Evolutionary conservation across 768 basidiomycete genomes (phyloP).

Genomic region (Rhodotorula sphaerocarpa): DNA sequence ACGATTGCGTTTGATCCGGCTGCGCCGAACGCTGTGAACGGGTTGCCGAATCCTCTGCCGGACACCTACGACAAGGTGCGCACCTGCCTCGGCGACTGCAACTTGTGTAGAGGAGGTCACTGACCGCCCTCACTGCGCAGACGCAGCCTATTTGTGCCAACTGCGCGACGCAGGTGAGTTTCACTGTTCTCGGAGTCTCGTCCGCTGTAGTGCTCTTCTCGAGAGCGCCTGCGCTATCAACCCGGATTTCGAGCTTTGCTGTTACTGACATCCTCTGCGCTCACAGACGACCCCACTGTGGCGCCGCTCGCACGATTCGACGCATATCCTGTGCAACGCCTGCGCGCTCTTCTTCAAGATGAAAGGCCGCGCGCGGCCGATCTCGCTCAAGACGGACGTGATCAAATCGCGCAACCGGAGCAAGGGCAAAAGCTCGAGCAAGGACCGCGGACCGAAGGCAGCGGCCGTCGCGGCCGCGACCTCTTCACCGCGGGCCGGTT

Average conservation of each 20-base stretch:
- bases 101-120: too few relatives aligned
- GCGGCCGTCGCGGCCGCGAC: constrained; percentile 7
- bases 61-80: constrained; percentile 29
- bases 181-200: too few relatives aligned
- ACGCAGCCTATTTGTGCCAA: constrained; percentile 37
- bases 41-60: constrained; percentile 22
- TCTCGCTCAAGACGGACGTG: constrained; percentile 40
- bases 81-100: neutral
- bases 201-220: too few relatives aligned
- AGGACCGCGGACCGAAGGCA: constrained; percentile 26
- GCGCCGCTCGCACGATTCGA: constrained; percentile 37
- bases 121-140: constrained; percentile 9
- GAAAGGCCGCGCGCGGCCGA: constrained; percentile 39
- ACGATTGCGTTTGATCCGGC: constrained; percentile 18
- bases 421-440: constrained; percentile 36
- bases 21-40: constrained; percentile 25
- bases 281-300: constrained; percentile 39
- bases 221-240: too few relatives aligned
- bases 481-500: neutral
- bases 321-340: constrained; percentile 40
- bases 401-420: constrained; percentile 40
- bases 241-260: too few relatives aligned
- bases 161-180: constrained; percentile 33
- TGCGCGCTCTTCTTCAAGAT: constrained; percentile 41
- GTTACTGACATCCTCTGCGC: neutral